Base-by-base conservation (phyloP, 2,329 filamentous ascomycete genomes). In the Cryphonectria naterciae region DNA sequence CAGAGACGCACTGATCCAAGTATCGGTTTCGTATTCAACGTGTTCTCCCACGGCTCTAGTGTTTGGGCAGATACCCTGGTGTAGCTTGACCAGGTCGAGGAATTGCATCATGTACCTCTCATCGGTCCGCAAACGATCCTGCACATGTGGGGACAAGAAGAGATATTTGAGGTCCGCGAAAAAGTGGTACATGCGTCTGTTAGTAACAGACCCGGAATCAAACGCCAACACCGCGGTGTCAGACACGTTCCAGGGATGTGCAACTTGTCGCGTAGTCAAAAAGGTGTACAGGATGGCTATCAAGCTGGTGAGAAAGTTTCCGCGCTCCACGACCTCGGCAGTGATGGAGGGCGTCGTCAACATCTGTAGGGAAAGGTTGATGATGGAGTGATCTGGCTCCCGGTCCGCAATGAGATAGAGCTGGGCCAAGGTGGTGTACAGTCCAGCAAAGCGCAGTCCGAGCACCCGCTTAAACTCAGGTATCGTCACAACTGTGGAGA, bases 241-340 rank as follows among this genome's bases (percentile, higher is more conserved):
- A 70, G 94, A 92, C 58, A 98, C 92, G 74, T 97, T 92, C 83
- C 93, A 92, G 0, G 96, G 95, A 79, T 97, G 95, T 1, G 95
- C 95, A 54, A 99, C 96, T 84, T 99, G 96, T 67, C 97, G 88
- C 6, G 94, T 97, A 0, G 96, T 99, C 54, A 99, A 83, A 83
- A 99, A 99, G 0, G 97, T 98, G 80, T 98, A 99, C 0, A 99
- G 85, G 73, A 99, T 99, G 19, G 96, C 94, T 87, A 98, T 92
- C 54, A 99, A 86, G 75, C 94, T 97, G 11, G 94, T 98, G 74
- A 99, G 85, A 78, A 99, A 99, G 80, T 99, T 99, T 39, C 95
- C 95, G 62, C 94, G 89, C 77, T 97, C 93, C 11, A 99, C 94
- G 65, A 98, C 93, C 81, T 99, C 97, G 61, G 94, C 93, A 0